Evolutionary conservation across 768 basidiomycete species (phyloP), one percentile per base, ranked within the genome.

Genomic region (button mushroom (Agaricus bisporus)): DNA sequence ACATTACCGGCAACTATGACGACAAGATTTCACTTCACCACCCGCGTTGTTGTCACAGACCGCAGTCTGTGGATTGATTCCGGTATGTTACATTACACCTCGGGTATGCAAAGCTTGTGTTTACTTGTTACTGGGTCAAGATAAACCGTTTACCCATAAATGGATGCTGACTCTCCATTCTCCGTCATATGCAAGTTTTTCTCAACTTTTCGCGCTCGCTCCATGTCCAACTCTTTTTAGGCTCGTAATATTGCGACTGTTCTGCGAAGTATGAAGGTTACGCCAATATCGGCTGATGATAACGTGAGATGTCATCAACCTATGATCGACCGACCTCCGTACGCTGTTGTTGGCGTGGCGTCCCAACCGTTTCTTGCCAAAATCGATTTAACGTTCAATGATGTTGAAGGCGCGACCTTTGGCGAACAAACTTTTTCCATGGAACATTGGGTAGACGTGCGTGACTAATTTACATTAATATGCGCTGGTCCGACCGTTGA

Each of bases 101-200:
- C 28, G 15, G 45, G 43, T 10, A 11, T 28, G 8, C 28, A 52
- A 48, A 51, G 22, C 49, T n/a, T 18, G 8, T 18, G 41, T 51
- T 5, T 41, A 44, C 22, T 44, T 39, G 7, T 56, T 75, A 72
- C 4, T 59, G 67, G 47, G 22, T 58, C 53, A 44, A 50, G n/a
- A 51, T 63, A 36, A 57, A 49, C 57, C 57, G 2, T 69, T 71
- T 54, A 73, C 75, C 1, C 75, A 79, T 61, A 76, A 74, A 62
- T 81, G 80, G 80, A 80, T 79, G 78, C 68, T 81, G 37, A 75
- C 73, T 0, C 68, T 78, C 11, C 76, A 79, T 53, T 69, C 78
- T 5, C 76, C 80, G 22, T 76, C 78, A 39, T 81, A 80, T 57
- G 79, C 77, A 46, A 29, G 71, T 68, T 11, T 37, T 18, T 26